Evolutionary conservation across 2,329 filamentous ascomycete species (phyloP), one percentile per base, ranked within the genome.

Genomic region (Chrysoporthe cubensis): DNA sequence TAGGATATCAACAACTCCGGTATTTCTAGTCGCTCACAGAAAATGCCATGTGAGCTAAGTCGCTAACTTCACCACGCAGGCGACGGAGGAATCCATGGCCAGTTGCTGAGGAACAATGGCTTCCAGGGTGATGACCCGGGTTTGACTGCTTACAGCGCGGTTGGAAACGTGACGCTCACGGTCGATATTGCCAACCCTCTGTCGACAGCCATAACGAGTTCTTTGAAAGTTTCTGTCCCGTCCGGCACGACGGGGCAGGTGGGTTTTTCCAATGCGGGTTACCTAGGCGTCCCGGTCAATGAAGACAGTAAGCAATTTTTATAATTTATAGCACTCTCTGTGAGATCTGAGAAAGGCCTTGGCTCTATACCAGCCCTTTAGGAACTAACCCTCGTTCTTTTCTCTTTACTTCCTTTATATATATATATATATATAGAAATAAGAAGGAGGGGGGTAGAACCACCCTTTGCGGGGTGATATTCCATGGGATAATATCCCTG

Each of bases 71-170:
- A 34, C 13, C n/a, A 16, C 3, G 21, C 32, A 34, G 44, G 58
- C 62, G 50, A 67, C 40, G 43, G 58, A 26, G 32, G 37, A 11
- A 67, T 63, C 70, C 92, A 93, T 75, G 90, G 87, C 60, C 89
- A 93, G 74, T 77, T 92, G 65, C 85, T 93, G 66, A 85, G 84
- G 64, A 93, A 93, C 77, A 85, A 89, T 61, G 90, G 89, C 9
- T 91, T 93, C 73, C 90, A 93, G 76, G 80, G 79, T 63, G 82
- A 79, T 69, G 76, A 78, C 21, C 71, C 74, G n/a, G 82, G 76
- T 69, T 80, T 80, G 3, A 76, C 78, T 46, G 80, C 79, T 4
- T 87, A 83, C 82, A 76, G 75, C n/a, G 70, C 82, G 1, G 70
- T 85, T 61, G 80, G 81, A 62, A 78, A 76, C 40, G 80, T 82